Base-by-base conservation (phyloP, 768 basidiomycete genomes). In the Pleurotus djamor region DNA sequence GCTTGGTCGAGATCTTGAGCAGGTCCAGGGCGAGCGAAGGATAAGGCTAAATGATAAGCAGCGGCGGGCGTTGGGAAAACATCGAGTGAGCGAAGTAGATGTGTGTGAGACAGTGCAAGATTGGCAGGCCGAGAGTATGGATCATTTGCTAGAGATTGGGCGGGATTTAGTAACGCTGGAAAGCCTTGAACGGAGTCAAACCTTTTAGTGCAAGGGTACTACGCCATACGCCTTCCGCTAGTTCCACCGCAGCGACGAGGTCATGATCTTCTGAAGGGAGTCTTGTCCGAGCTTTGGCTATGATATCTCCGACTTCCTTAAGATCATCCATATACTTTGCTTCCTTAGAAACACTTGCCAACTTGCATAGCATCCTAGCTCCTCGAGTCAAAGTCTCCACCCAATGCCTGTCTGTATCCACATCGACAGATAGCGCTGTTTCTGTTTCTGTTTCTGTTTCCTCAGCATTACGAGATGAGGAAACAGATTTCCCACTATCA, bases 31-130 rank as follows among this genome's bases (percentile, higher is more conserved):
- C 85, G 86, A 5, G 86, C 77, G 51, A 85, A 81, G 0, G 88
- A 88, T 6, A 93, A 75, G 0, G 96, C 89, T n/a, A 95, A 82
- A 57, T 96, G 91, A 66, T 89, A 94, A 64, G 88, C 81, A 0
- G 82, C 85, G 3, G 80, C 75, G 0, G 90, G 75, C 0, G 83
- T 82, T 0, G 88, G 74, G 32, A 78, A 71, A 16, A 71, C 63
- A 14, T 75, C 71, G 14, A 86, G 72, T 1, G 90, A 85, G 5
- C 67, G 69, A 4, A 76, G 66, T 35, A 89, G 61, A 55, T 88
- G 81, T 0, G 91, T 84, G 14, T 82, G 72, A 1, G 79, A 71
- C 49, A 96, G 81, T 16, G 54, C 37, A 44, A 56, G 33, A 32
- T 82, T 84, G 14, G 64, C 69, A 0, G 85, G 77, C 9, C 96